Evolutionary conservation across 352 stramenopile species (phyloP), one percentile per base, ranked within the genome.

Genomic region (Vaucheria bursata): DNA sequence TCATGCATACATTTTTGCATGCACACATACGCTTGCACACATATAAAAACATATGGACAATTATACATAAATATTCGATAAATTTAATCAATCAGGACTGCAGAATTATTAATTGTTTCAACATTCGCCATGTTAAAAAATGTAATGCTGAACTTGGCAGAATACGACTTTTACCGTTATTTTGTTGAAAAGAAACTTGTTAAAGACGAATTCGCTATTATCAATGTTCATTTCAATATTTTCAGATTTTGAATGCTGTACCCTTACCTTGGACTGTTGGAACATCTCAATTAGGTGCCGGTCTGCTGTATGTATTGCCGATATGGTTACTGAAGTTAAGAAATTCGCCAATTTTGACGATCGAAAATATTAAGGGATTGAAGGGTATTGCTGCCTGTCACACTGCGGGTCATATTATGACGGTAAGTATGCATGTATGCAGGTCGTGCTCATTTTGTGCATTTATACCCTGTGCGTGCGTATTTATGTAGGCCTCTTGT

Each of bases 221-320:
- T n/a, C n/a, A n/a, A n/a, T n/a, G n/a, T n/a, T 18, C 45, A 25
- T 18, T 18, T 59, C 12, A 18, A 25, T 59, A 25, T 59, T 59
- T 59, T 59, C 45, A 59, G 45, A 59, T 59, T 12, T 84, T 93
- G 6, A 93, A 92, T 74, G 81, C 86, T 32, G 82, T 93, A 38
- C 83, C 80, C 25, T 90, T 87, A 71, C 89, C 89, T 52, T 93
- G 88, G 88, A 93, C 87, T 35, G 86, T 92, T 53, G 88, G 87
- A 33, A 90, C 88, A 6, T 87, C 91, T 25, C 79, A 84, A 71
- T 70, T 84, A 83, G 84, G 86, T 12, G 85, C 87, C 33, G 79
- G 79, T 33, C 71, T 81, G 32, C 67, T 84, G 29, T 83, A 79
- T 52, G 65, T 84, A 25, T 52, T 84, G 3, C 79, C 79, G 29